Percentiles rank a stretch among this genome's conserved stretches.
These are phyloP conservation scores for Melanopsichium pennsylvanicum DNA, from an alignment of 1,284 basidiomycete genomes.

Conservation along the genomic window DNA sequence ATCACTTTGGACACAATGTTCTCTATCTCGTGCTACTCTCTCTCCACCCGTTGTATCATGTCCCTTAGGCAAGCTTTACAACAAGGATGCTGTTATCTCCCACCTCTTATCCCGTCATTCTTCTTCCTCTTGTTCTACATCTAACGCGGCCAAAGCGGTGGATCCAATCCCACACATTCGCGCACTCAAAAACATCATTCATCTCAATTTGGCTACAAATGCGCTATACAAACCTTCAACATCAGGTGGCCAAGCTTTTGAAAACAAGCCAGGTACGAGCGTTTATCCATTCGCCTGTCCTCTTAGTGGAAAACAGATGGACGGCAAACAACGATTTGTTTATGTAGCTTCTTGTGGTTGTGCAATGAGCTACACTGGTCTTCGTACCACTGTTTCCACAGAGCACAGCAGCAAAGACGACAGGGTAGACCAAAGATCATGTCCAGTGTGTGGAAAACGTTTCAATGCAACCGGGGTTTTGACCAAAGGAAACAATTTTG, in stretches of 20 bases:
- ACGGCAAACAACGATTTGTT: constrained; percentile 58
- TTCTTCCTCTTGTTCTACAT: neutral
- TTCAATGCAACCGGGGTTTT: constrained; percentile 38
- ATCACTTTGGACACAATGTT: constrained; percentile 57
- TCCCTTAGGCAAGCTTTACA: constrained; percentile 59
- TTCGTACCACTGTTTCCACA: constrained; percentile 25
- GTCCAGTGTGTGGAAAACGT: constrained; percentile 46
- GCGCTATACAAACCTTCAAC: constrained; percentile 37
- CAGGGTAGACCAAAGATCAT: constrained; percentile 13
- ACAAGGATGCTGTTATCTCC: constrained; percentile 60
- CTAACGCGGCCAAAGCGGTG: neutral
- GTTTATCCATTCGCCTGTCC: constrained; percentile 57
- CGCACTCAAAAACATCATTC: constrained; percentile 51
- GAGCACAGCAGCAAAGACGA: neutral
- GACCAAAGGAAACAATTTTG: constrained; percentile 20
- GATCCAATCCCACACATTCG: constrained; percentile 49
- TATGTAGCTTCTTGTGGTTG: constrained; percentile 57
- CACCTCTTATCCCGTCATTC: constrained; percentile 48
- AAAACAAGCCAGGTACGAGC: constrained; percentile 3
- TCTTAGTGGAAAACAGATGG: constrained; percentile 57
- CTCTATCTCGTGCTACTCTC: constrained; percentile 51
- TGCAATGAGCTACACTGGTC: constrained; percentile 54
- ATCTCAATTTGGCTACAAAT: constrained; percentile 46
- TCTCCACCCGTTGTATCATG: constrained; percentile 54
- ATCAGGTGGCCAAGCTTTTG: neutral